phyloP scores from a whole-genome alignment of 345 rosid species.

The Corchorus olitorius region DNA sequence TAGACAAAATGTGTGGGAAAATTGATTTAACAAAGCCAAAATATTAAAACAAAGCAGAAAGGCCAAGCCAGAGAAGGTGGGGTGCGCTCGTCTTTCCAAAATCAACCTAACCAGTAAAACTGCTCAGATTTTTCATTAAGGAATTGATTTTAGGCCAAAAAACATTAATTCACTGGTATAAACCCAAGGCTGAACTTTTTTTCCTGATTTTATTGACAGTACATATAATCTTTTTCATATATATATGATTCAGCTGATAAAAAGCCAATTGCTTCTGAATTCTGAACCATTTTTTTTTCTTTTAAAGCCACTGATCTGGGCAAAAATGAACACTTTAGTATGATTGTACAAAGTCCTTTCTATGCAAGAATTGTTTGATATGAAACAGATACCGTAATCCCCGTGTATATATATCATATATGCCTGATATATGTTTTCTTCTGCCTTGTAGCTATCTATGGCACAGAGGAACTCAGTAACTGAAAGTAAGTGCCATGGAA shows the following conservation, averaged over 20 bases:
- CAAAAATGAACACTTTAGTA: neutral
- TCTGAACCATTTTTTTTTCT: too few relatives aligned
- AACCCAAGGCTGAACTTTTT: neutral
- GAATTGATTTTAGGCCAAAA: neutral
- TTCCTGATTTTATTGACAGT: neutral
- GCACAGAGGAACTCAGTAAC: neutral
- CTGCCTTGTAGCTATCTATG: neutral
- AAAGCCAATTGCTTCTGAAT: neutral
- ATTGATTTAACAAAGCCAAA: neutral
- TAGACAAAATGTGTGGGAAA: neutral
- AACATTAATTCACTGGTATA: neutral
- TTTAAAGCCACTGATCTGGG: neutral
- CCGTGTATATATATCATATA: neutral
- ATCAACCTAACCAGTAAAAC: neutral
- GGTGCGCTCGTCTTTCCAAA: neutral
- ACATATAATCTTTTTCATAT: neutral
- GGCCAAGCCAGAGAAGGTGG: neutral
- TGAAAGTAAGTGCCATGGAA: slow-evolving; percentile 10
- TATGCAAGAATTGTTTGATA: neutral
- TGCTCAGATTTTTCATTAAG: too few relatives aligned
- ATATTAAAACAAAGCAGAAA: neutral
- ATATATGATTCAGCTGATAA: neutral
- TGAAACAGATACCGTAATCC: neutral
- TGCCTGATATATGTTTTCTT: neutral
- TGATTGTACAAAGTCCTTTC: neutral